These are phyloP conservation scores for Naganishia friedmannii DNA, from an alignment of 768 basidiomycete genomes.

Conservation along the genomic window DNA sequence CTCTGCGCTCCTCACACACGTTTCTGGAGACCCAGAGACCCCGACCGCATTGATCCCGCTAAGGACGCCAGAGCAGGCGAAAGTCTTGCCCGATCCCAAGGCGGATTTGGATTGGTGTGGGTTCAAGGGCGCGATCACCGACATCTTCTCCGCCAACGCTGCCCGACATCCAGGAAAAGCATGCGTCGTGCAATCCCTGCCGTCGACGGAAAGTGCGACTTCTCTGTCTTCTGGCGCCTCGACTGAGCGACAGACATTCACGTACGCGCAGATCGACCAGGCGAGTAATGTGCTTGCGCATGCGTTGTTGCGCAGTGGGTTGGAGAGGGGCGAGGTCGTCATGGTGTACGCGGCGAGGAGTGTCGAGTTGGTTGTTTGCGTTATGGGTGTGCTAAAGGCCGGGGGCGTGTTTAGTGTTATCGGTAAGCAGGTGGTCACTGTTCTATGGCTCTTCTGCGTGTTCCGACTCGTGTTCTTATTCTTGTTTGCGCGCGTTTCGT, in stretches of 20 bases:
- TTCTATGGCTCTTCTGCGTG: neutral
- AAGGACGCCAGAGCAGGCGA: constrained; percentile 67
- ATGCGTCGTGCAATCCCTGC: constrained; percentile 79
- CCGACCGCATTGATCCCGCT: constrained; percentile 71
- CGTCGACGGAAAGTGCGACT: constrained; percentile 43
- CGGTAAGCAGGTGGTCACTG: constrained; percentile 58
- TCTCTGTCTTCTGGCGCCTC: constrained; percentile 21
- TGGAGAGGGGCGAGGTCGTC: constrained; percentile 90
- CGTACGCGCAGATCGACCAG: constrained; percentile 74
- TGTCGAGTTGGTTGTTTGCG: constrained; percentile 93
- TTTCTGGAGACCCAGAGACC: constrained; percentile 60
- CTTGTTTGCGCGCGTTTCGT: neutral
- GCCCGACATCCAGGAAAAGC: constrained; percentile 70
- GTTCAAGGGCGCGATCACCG: constrained; percentile 94
- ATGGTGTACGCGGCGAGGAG: constrained; percentile 97
- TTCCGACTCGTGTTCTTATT: neutral
- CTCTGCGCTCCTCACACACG: constrained; percentile 69
- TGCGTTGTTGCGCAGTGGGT: constrained; percentile 76
- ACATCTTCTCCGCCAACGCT: constrained; percentile 88
- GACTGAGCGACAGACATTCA: constrained; percentile 58
- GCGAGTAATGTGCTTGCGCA: constrained; percentile 89
- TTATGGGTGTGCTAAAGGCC: constrained; percentile 92
- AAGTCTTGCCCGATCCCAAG: constrained; percentile 73
- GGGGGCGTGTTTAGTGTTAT: constrained; percentile 97
- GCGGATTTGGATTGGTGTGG: constrained; percentile 94